Conservation (phyloP, 495 filamentous ascomycete species). For the Tuber magnatum region DNA sequence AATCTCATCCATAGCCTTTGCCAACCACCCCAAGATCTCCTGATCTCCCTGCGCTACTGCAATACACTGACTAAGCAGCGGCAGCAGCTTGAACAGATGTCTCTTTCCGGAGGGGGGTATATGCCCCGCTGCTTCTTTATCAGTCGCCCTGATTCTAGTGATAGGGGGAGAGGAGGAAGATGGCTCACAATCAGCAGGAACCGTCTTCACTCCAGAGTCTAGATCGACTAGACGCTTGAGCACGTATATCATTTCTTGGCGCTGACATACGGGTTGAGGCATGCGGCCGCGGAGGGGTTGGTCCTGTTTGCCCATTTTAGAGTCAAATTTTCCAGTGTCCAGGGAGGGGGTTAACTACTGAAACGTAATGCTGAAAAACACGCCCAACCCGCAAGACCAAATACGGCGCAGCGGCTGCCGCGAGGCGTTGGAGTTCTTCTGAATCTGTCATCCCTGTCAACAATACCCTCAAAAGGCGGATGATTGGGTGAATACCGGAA, state of each 20-base stretch:
- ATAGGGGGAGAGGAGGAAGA: not conserved
- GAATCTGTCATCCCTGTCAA: conserved; percentile 21
- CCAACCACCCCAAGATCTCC: conserved; percentile 54
- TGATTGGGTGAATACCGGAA: conserved; percentile 11
- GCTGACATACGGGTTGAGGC: conserved; percentile 78
- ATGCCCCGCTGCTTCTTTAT: conserved; percentile 4
- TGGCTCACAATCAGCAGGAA: conserved; percentile 41
- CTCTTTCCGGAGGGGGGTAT: conserved; percentile 45
- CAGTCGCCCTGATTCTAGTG: not conserved
- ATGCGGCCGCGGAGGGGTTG: conserved; percentile 86
- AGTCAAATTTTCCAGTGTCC: not conserved
- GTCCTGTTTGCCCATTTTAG: conserved; percentile 46
- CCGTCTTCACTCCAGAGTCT: conserved; percentile 61
- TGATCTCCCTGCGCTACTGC: conserved; percentile 60
- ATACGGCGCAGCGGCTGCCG: conserved; percentile 71
- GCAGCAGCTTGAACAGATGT: conserved; percentile 76
- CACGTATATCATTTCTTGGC: conserved; percentile 67
- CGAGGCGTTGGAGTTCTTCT: conserved; percentile 49
- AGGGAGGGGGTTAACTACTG: conserved; percentile 39
- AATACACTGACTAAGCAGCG: conserved; percentile 64
- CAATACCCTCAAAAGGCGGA: not conserved
- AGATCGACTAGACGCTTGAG: conserved; percentile 58
- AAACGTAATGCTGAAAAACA: conserved; percentile 71
- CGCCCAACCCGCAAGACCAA: conserved; percentile 75
- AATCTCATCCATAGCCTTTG: conserved; percentile 57